Evolutionary conservation across 2,329 filamentous ascomycete species (phyloP), one percentile per base, ranked within the genome.

Genomic region (Botrytis sinoallii): DNA sequence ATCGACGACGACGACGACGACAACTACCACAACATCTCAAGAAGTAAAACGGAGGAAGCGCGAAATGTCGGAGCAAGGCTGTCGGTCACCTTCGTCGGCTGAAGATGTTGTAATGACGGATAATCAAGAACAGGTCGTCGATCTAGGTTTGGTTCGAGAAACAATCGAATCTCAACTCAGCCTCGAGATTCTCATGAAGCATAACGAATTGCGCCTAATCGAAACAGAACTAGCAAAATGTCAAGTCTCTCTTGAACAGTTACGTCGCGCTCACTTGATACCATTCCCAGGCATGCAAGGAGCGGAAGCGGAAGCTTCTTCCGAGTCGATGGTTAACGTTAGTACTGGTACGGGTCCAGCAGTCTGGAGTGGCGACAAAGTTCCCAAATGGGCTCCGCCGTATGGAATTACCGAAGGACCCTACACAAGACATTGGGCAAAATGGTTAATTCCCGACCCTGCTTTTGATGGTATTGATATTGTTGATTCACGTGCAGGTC

Each of bases 181-280:
- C 80, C 89, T 96, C 77, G 95, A 98, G 84, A 95, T 98, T 71
- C 85, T 98, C 76, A 85, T 97, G 81, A 98, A 98, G 86, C 96
- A 99, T 83, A 91, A 96, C 80, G 96, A 99, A 85, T 85, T 98
- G 74, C 93, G 95, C 73, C 87, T 97, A 78, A 97, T 98, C 82
- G 94, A 98, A 81, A 94, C 97, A 83, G 96, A 98, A 84, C 88
- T 98, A 77, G 95, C 94, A 77, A 98, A 98, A 85, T 98, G 95
- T 81, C 95, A 98, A 84, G 86, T 95, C 76, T 94, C 95, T 18
- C 87, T 98, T 78, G 96, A 99, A 84, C 96, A 98, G 84, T 86
- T 99, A 76, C 92, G 96, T 78, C 91, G 96, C 75, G 98, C 95
- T 84, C 91, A 96, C 81, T 86, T 98, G 77, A 95, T 97, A 78